phyloP scores from a whole-genome alignment of 1,139 yeast species.

The Yamadazyma sp. region DNA sequence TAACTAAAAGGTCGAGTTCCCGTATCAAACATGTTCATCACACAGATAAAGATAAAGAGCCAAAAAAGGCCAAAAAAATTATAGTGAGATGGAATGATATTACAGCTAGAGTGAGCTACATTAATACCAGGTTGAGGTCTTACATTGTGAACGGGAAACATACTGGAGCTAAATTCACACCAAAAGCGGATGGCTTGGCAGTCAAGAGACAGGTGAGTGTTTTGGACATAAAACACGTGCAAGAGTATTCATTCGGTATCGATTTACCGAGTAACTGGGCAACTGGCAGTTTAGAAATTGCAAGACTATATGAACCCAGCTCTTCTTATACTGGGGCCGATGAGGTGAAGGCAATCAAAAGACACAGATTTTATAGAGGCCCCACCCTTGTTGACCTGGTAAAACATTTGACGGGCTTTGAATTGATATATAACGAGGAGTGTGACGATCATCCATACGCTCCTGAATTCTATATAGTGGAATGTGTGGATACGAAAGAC shows the following conservation, averaged over 20 bases:
- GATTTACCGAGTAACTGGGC: constrained; percentile 2
- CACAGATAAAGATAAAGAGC: no score
- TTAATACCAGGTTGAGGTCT: background rate
- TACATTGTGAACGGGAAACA: background rate
- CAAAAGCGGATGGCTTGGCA: constrained; percentile 1
- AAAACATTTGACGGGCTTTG: background rate
- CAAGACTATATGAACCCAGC: background rate
- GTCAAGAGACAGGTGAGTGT: background rate
- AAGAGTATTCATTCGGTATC: background rate
- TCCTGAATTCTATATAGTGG: constrained; percentile 9
- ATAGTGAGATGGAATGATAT: background rate
- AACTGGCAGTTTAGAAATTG: background rate
- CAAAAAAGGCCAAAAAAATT: background rate
- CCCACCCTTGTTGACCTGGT: background rate
- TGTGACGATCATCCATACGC: constrained; percentile 8
- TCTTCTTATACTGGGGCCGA: background rate
- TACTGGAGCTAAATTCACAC: background rate
- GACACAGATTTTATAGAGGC: constrained; percentile 2
- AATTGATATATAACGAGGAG: constrained; percentile 3
- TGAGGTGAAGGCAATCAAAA: background rate
- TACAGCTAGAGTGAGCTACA: background rate
- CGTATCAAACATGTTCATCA: no score
- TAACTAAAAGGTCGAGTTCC: no score
- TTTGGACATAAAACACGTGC: background rate
- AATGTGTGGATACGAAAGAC: constrained; percentile 1